phyloP scores from a whole-genome alignment of 2,329 filamentous ascomycete genomes.

The Exserohilum turcica region DNA sequence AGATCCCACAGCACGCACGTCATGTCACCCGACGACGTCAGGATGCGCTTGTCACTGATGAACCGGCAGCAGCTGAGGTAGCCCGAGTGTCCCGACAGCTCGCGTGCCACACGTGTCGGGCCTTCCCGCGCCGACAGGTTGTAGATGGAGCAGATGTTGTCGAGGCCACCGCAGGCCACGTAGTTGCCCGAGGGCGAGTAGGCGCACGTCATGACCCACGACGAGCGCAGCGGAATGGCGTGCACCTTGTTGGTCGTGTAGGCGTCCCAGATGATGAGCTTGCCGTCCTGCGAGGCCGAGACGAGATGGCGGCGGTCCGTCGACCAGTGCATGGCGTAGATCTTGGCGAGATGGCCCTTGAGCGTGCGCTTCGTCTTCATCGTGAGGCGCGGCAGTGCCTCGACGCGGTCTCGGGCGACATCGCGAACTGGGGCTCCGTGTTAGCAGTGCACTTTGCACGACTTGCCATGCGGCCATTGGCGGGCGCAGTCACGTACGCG shows the following conservation, averaged over 20 bases:
- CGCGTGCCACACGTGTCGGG: constrained; percentile 93
- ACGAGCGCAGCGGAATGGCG: constrained; percentile 94
- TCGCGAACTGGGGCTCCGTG: constrained; percentile 71
- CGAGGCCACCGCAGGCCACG: constrained; percentile 95
- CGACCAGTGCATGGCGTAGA: constrained; percentile 99
- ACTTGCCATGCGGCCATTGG: constrained; percentile 1
- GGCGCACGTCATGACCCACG: constrained; percentile 99
- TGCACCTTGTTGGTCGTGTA: constrained; percentile 99
- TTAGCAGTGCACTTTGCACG: constrained; percentile 28
- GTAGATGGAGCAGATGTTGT: constrained; percentile 99
- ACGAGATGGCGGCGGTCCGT: constrained; percentile 96
- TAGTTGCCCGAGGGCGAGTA: constrained; percentile 98
- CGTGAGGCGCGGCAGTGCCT: constrained; percentile 86
- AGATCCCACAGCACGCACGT: constrained; percentile 99
- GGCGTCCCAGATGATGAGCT: constrained; percentile 99
- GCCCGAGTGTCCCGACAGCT: constrained; percentile 94
- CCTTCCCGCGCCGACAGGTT: constrained; percentile 96
- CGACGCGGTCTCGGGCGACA: constrained; percentile 90
- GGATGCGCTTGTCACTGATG: constrained; percentile 96
- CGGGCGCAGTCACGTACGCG: constrained; percentile 68
- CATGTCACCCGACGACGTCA: constrained; percentile 99
- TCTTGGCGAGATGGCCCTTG: constrained; percentile 98
- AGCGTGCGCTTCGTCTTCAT: constrained; percentile 98
- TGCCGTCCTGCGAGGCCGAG: constrained; percentile 97
- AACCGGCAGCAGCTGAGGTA: constrained; percentile 99